Evolutionary conservation across 192 early-diverging fungal genomes (phyloP).

Genomic region (Coemansia sp.): DNA sequence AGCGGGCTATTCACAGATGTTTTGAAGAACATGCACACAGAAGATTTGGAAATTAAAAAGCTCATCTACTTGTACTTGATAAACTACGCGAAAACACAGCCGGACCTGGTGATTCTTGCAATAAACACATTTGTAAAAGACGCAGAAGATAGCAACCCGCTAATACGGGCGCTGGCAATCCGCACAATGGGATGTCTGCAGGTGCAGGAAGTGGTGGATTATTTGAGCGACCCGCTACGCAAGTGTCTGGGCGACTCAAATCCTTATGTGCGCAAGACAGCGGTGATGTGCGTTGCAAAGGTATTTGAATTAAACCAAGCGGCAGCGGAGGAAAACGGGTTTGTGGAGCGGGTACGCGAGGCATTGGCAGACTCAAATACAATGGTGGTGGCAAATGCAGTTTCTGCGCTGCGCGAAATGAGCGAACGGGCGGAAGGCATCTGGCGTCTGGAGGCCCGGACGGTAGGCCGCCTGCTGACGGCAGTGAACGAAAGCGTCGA

Average conservation of each 20-base stretch:
- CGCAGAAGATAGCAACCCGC: constrained; percentile 86
- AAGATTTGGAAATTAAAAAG: constrained; percentile 83
- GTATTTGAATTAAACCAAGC: constrained; percentile 87
- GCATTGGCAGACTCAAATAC: constrained; percentile 92
- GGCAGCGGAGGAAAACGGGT: constrained; percentile 90
- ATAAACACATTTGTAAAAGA: constrained; percentile 90
- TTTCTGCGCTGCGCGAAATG: constrained; percentile 90
- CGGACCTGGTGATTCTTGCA: constrained; percentile 91
- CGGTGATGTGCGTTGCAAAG: constrained; percentile 93
- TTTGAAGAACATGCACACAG: constrained; percentile 99
- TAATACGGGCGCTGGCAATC: constrained; percentile 93
- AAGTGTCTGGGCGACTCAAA: constrained; percentile 81
- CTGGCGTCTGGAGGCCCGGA: constrained; percentile 70
- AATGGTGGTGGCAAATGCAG: constrained; percentile 96
- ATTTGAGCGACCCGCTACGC: constrained; percentile 81
- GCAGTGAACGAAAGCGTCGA: constrained; percentile 98
- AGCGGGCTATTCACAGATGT: constrained; percentile 93
- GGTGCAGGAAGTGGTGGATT: constrained; percentile 85
- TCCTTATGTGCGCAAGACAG: constrained; percentile 98
- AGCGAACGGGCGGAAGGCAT: constrained; percentile 73
- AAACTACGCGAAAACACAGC: constrained; percentile 90
- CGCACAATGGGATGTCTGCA: constrained; percentile 97
- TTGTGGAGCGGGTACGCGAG: constrained; percentile 79
- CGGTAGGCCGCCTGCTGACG: constrained; percentile 79
- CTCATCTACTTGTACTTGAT: constrained; percentile 96